Evolutionary conservation across 345 rosid species (phyloP).

Genomic region (Sonneratia caseolaris): DNA sequence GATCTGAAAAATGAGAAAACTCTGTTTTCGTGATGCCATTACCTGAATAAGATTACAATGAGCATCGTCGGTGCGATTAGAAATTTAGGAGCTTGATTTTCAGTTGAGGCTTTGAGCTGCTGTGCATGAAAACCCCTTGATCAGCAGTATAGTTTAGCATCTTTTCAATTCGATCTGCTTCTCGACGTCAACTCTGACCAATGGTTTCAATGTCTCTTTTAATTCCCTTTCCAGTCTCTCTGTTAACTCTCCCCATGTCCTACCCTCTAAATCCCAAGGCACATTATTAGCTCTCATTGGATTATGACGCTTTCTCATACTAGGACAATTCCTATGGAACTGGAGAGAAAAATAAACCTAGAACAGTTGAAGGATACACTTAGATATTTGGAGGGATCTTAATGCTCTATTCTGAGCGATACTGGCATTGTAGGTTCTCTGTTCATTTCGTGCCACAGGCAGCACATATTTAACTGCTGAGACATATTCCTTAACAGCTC

Average conservation of each 20-base stretch:
- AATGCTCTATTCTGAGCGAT: too few relatives aligned
- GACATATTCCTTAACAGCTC: background rate
- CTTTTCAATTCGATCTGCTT: too few relatives aligned
- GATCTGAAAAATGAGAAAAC: too few relatives aligned
- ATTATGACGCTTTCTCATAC: too few relatives aligned
- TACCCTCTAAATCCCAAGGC: background rate
- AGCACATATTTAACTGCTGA: background rate
- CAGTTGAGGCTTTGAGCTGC: background rate
- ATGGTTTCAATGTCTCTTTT: background rate
- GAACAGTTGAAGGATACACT: background rate
- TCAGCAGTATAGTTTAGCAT: background rate
- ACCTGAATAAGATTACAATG: background rate
- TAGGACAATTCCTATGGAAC: background rate
- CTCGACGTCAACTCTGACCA: background rate
- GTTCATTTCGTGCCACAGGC: background rate
- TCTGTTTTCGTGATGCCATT: background rate
- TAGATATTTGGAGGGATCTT: background rate
- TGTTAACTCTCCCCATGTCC: background rate
- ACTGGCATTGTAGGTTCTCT: too few relatives aligned
- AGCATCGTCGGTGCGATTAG: background rate
- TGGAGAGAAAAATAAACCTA: too few relatives aligned
- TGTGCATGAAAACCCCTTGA: background rate
- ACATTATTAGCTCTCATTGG: too few relatives aligned
- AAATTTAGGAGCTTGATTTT: too few relatives aligned
- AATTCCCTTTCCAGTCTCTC: too few relatives aligned